These are phyloP conservation scores for Volvox africanus DNA, from an alignment of 139 green algal genomes.

Conservation along the genomic window DNA sequence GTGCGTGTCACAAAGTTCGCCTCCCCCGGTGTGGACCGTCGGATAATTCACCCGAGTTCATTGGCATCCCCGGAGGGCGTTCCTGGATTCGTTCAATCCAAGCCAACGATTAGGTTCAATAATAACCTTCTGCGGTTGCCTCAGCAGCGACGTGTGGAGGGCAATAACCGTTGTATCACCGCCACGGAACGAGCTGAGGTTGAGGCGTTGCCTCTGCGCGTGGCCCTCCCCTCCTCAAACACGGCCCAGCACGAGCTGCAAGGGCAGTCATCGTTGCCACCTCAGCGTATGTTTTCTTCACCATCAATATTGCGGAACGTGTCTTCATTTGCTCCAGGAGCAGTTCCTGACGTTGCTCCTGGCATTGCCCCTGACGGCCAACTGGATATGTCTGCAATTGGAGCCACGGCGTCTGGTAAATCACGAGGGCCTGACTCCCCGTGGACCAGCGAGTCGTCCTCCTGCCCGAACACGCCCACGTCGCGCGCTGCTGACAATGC, in stretches of 20 bases:
- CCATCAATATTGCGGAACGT: neutral
- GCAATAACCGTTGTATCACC: no score
- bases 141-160: no score
- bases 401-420: no score
- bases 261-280: neutral
- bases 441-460: neutral
- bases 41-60: no score
- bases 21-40: neutral
- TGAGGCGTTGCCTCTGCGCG: slow-evolving; percentile 8
- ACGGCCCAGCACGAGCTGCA: slow-evolving; percentile 10
- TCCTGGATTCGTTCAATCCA: no score
- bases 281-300: neutral
- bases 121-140: no score
- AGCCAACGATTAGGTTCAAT: no score
- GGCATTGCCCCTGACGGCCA: neutral
- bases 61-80: no score
- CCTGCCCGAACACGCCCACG: slow-evolving; percentile 29
- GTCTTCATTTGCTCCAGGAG: neutral
- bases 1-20: neutral
- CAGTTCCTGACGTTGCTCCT: neutral
- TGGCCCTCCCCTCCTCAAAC: neutral
- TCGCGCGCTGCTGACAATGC: neutral
- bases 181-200: neutral
- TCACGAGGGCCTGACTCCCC: neutral
- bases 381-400: no score